Evolutionary conservation across 2,329 filamentous ascomycete genomes (phyloP).

Genomic region (Ophiostoma ips): DNA sequence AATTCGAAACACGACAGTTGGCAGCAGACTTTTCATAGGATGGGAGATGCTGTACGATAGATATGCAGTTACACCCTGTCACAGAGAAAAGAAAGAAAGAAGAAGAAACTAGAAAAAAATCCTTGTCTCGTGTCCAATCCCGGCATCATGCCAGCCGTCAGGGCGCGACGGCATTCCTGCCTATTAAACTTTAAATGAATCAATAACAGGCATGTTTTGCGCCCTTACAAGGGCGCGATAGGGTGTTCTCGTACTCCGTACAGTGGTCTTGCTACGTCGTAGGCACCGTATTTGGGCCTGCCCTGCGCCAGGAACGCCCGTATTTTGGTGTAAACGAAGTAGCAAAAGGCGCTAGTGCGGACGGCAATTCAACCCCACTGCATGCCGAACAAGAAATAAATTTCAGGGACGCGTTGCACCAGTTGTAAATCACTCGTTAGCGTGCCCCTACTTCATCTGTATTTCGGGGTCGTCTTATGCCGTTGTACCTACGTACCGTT

Average conservation of each 20-base stretch:
- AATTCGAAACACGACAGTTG: too few species aligned
- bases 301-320: too few species aligned
- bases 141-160: too few species aligned
- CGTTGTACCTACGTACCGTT: too few species aligned
- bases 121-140: background rate
- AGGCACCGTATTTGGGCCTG: too few species aligned
- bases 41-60: background rate
- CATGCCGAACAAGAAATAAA: background rate
- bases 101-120: background rate
- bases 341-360: background rate
- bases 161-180: too few species aligned
- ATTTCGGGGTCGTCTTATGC: background rate
- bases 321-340: background rate
- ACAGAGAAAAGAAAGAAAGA: background rate
- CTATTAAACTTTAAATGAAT: too few species aligned
- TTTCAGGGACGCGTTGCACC: constrained; percentile 8
- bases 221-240: too few species aligned
- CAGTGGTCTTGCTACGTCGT: too few species aligned
- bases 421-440: background rate
- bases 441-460: background rate
- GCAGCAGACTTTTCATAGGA: too few species aligned
- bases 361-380: background rate
- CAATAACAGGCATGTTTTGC: too few species aligned
- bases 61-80: background rate
- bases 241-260: too few species aligned